Conservation (phyloP, 768 basidiomycete genomes). For the Tricholoma flavovirens region DNA sequence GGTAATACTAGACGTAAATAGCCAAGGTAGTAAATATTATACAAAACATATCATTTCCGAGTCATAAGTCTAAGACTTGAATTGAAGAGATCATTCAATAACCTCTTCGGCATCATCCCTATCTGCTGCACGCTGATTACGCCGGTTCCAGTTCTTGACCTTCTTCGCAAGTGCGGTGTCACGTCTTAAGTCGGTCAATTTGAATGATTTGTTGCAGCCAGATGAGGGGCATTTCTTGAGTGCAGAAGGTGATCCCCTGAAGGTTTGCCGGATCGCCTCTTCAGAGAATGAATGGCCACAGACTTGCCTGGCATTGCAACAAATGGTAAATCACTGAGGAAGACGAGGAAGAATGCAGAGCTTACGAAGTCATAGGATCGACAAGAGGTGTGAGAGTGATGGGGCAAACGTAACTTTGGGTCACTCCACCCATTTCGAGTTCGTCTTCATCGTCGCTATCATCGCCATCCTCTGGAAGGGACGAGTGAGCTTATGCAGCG, state of each 20-base stretch:
- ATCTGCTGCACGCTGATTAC: constrained; percentile 43
- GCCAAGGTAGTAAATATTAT: constrained; percentile 4
- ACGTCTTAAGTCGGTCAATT: constrained; percentile 40
- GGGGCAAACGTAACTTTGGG: constrained; percentile 81
- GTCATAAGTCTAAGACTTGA: background rate
- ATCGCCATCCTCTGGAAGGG: constrained; percentile 66
- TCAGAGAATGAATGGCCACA: constrained; percentile 85
- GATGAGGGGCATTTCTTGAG: constrained; percentile 60
- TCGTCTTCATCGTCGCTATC: constrained; percentile 85
- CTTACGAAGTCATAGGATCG: constrained; percentile 82
- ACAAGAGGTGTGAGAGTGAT: constrained; percentile 60
- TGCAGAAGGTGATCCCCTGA: constrained; percentile 30
- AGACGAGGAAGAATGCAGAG: constrained; percentile 7
- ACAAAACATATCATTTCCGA: constrained; percentile 8
- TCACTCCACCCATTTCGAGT: constrained; percentile 80
- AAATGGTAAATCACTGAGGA: constrained; percentile 2
- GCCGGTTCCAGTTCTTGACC: constrained; percentile 52
- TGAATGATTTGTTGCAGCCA: constrained; percentile 62
- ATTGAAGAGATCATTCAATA: constrained; percentile 31
- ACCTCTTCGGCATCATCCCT: constrained; percentile 59
- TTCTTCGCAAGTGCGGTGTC: constrained; percentile 59
- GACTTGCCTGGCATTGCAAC: constrained; percentile 35
- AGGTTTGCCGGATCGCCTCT: constrained; percentile 61
- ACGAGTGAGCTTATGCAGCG: background rate
- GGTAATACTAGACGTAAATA: background rate